Evolutionary conservation across 2,329 filamentous ascomycete genomes (phyloP), one percentile per base, ranked within the genome.

Genomic region (Neonectria faginata): DNA sequence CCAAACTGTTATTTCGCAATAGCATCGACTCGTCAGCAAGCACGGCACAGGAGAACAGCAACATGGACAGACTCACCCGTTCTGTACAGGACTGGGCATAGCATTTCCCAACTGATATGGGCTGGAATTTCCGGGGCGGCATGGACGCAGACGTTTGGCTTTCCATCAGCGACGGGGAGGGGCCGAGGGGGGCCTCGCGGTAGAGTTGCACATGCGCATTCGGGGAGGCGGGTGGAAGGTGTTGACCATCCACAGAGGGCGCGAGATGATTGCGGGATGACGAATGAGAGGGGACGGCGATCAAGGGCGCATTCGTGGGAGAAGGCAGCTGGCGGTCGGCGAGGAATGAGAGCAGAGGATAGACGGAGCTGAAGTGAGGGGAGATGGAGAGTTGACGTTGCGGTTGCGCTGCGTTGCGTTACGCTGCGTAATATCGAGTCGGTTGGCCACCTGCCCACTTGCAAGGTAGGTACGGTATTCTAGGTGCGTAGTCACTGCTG

Each of bases 21-120:
- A 63, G 41, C 44, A 66, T 31, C 33, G 25, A 41, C 36, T 14
- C 3, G 54, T 73, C 55, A 60, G 52, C 57, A 14, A 60, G 50
- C 56, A 14, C 29, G 14, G 57, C 39, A 64, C 44, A 16, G 20
- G 29, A 33, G 18, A 6, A 10, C 29, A 20, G 10, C 42, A 41
- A 3, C 18, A 36, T 57, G 36, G 44, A 9, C 8, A 33, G 16
- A 70, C 78, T 70, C 59, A 81, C 80, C 54, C 80, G 75, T 33
- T 81, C 78, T 6, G 67, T 70, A 29, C 76, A 76, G 18, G 77
- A 79, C 70, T 82, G 80, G 39, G 69, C 70, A 67, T 79, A 70
- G 67, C 79, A 80, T 66, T 67, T 73, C 41, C 80, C 79, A 36
- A 82, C 75, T 14, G 71, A 68, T 57, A 77, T 64, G 33, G 70